Base-by-base conservation (phyloP, 164 flowering plant genomes). In the Vitis labrusca region DNA sequence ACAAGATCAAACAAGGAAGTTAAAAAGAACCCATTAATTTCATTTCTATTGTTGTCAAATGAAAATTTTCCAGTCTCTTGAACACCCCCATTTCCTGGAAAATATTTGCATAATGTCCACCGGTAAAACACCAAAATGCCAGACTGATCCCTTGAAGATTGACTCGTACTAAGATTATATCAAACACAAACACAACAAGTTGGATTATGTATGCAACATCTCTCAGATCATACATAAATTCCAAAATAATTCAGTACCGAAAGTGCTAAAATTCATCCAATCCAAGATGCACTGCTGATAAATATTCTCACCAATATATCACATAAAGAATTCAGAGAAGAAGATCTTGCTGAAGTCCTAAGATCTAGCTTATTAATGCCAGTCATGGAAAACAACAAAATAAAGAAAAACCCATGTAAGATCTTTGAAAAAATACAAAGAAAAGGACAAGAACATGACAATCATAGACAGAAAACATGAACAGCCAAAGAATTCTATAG, bases 301-400 rank as follows among this genome's bases (percentile, higher is more conserved):
- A 3, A 37, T 37, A 37, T 37, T 37, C 44, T 37, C 44, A 37
- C 19, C 13, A 58, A 50, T 2, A 55, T 63, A 5, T 5, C 65
- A 50, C 17, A 17, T 8, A 19, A 2, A 50, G 19, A 44, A 8
- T 30, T 59, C 8, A 10, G 37, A 10, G 14, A 47, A 37, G 57
- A 54, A 30, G 58, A 55, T 62, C 61, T 32, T 50, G 52, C 16
- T 61, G 5, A 55, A 65, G 73, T 55, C 6, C 11, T 15, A 62
- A 60, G 70, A 60, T 69, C 55, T 64, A 59, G 11, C 27, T 8
- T 15, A 29, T 30, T 57, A 32, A 8, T 53, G 55, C 13, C 29
- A 53, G 62, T 27, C n/a, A 3, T 50, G 27, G 17, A 58, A 63
- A 66, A 60, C 73, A 76, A 54, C 55, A 71, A 64, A 23, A 27